Evolutionary conservation across 352 stramenopile genomes (phyloP), one percentile per base, ranked within the genome.

Genomic region (Globisporangium barbulae): DNA sequence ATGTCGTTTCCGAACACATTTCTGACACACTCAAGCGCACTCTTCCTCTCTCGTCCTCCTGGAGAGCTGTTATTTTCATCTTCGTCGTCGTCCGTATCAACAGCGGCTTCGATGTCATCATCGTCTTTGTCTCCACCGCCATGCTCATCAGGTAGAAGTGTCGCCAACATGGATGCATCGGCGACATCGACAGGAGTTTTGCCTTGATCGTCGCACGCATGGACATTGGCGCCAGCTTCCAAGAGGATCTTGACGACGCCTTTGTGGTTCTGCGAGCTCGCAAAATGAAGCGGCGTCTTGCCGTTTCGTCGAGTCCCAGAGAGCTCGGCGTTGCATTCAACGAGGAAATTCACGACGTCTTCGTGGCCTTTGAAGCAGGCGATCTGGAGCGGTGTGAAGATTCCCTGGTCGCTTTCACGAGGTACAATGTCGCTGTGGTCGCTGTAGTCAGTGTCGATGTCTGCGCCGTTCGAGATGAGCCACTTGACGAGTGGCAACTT

Each of bases 381-480:
- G 39, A 91, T 91, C 63, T 94, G 83, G 30, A 94, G 61, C 13
- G 85, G 83, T 22, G 85, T 91, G 65, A 93, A 94, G 28, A 90
- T 89, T 0, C 78, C 79, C 2, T 82, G 65, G 59, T 94, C 83
- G 17, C 68, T 81, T 13, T 89, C 74, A 30, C 80, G 74, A 9
- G 81, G 76, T 1, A 56, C 60, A 8, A 90, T 66, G 37, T 85
- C 75, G 2, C 67, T 62, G 6, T 73, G 77, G 54, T 88, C 77
- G 49, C 80, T 93, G 62, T 91, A 92, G 67, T 94, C 85, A 12
- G 73, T 88, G 61, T 94, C 85, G 33, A 94, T 91, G 53, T 94
- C 85, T 0, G 85, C 82, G 33, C 85, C 83, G 33, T 93, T 93
- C 3, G 85, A 94, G 53, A 94, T 78, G 49, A 94, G 68, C 85